Percentiles rank a stretch among this genome's conserved stretches.
phyloP scores from a whole-genome alignment of 2,329 filamentous ascomycete species.

The Claviceps paspali region DNA sequence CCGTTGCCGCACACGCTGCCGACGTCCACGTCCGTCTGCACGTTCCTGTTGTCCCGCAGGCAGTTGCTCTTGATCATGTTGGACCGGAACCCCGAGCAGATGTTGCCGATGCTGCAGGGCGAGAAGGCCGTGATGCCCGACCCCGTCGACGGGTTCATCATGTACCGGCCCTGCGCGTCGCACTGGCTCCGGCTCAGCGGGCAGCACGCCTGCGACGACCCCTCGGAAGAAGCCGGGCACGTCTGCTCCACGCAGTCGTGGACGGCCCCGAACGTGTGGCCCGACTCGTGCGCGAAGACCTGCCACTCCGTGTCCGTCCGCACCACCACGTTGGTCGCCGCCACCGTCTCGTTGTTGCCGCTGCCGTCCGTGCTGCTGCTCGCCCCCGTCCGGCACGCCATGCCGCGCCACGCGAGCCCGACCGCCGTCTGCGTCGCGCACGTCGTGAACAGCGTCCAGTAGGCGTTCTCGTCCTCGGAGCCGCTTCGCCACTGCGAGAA shows the following conservation, averaged over 20 bases:
- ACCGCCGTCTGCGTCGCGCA: constrained; percentile 75
- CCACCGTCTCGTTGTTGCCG: constrained; percentile 53
- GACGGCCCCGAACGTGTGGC: constrained; percentile 89
- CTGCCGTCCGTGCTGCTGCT: constrained; percentile 33
- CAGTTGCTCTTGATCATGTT: constrained; percentile 58
- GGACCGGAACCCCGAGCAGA: constrained; percentile 73
- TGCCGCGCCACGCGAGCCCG: constrained; percentile 83
- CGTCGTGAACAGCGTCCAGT: constrained; percentile 79
- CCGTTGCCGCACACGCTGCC: constrained; percentile 88
- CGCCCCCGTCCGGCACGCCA: constrained; percentile 55
- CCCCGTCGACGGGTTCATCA: constrained; percentile 91
- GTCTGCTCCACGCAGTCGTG: constrained; percentile 70
- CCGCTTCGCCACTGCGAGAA: constrained; percentile 82
- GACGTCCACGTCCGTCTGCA: constrained; percentile 67
- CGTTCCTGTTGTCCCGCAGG: constrained; percentile 70
- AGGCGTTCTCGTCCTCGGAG: constrained; percentile 66
- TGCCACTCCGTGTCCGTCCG: constrained; percentile 80
- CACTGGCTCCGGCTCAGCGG: constrained; percentile 55
- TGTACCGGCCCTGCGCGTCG: constrained; percentile 62
- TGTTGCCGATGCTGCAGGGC: constrained; percentile 78
- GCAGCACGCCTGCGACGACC: constrained; percentile 50
- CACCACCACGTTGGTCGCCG: constrained; percentile 80
- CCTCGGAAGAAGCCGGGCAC: too few relatives aligned
- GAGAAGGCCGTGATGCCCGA: constrained; percentile 66
- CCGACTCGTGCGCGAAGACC: constrained; percentile 85